Percentiles rank a stretch among this genome's conserved stretches.
Evolutionary conservation across 1,284 basidiomycete genomes (phyloP).

Genomic region (Melanopsichium pennsylvanicum): DNA sequence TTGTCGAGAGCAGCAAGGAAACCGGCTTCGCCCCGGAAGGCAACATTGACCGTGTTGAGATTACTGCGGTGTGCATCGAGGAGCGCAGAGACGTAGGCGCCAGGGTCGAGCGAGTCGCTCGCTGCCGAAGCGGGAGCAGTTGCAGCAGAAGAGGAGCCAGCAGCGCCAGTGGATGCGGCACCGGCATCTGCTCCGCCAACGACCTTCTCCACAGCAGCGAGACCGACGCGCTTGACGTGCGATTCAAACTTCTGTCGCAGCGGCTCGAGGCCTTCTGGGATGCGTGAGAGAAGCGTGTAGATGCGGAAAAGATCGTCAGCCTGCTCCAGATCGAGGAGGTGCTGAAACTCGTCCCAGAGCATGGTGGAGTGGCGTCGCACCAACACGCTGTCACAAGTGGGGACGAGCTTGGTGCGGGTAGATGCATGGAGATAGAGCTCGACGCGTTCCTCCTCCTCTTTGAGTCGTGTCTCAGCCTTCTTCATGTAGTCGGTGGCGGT

Average conservation of each 20-base stretch:
- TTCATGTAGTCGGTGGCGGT: constrained; percentile 95
- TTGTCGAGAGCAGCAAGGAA: constrained; percentile 92
- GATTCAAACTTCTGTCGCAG: constrained; percentile 90
- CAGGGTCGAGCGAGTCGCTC: constrained; percentile 73
- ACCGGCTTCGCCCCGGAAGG: constrained; percentile 91
- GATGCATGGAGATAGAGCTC: constrained; percentile 87
- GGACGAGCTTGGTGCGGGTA: constrained; percentile 72
- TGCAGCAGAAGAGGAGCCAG: constrained; percentile 19
- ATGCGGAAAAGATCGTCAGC: constrained; percentile 83
- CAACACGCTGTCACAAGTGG: constrained; percentile 89
- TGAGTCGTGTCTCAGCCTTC: constrained; percentile 89
- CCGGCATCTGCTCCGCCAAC: constrained; percentile 68
- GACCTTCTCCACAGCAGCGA: constrained; percentile 83
- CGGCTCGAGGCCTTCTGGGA: constrained; percentile 88
- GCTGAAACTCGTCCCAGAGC: constrained; percentile 95
- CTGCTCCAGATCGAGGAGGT: constrained; percentile 88
- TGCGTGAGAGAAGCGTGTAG: constrained; percentile 90
- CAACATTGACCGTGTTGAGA: constrained; percentile 84
- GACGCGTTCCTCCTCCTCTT: constrained; percentile 94
- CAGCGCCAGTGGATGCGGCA: constrained; percentile 64
- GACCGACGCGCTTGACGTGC: constrained; percentile 89
- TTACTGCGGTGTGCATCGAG: constrained; percentile 92
- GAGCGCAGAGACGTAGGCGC: constrained; percentile 91
- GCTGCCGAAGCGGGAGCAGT: constrained; percentile 66
- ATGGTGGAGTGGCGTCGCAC: constrained; percentile 85